Evolutionary conservation across 2,329 filamentous ascomycete genomes (phyloP), one percentile per base, ranked within the genome.

Genomic region (Neopestalotiopsis sp.): DNA sequence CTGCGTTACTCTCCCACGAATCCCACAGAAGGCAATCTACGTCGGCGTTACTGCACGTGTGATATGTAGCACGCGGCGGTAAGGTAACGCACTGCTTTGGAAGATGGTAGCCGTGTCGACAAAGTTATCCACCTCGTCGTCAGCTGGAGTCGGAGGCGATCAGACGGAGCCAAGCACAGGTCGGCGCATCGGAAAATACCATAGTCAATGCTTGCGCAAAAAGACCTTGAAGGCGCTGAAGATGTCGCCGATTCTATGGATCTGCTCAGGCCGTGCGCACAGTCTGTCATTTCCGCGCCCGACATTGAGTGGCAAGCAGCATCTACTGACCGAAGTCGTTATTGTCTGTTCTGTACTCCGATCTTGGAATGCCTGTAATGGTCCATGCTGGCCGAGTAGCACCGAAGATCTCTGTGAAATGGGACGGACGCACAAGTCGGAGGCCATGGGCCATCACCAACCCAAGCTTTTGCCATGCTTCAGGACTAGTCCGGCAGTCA

Each of bases 391-490:
- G 42, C 13, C 34, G 24, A 14, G 17, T 10, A 53, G 17, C 12
- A n/a, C 40, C 24, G 62, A 34, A 1, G 42, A 65, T 45, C 28
- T 56, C n/a, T n/a, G 28, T 12, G 63, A 65, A 45, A 56, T 65
- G 63, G 63, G 63, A 65, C 45, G 63, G 63, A 20, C 49, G 45
- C 49, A 38, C 62, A 32, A 28, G 20, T 12, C 14, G 30, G 17
- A 56, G 14, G 30, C 30, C 20, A 24, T 12, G 40, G 17, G 20
- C 30, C 17, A 32, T 13, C 13, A 53, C 3, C 13, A 20, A n/a
- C 34, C 63, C 63, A 66, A 66, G 63, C 42, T 56, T 66, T 66
- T 53, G 20, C 32, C 20, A 45, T 66, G 63, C 63, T 24, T 66
- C 63, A 66, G 63, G 63, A 57, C 49, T 10, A 66, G 63, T 57